phyloP scores from a whole-genome alignment of 352 stramenopile genomes.

The Globisporangium cystogenes region DNA sequence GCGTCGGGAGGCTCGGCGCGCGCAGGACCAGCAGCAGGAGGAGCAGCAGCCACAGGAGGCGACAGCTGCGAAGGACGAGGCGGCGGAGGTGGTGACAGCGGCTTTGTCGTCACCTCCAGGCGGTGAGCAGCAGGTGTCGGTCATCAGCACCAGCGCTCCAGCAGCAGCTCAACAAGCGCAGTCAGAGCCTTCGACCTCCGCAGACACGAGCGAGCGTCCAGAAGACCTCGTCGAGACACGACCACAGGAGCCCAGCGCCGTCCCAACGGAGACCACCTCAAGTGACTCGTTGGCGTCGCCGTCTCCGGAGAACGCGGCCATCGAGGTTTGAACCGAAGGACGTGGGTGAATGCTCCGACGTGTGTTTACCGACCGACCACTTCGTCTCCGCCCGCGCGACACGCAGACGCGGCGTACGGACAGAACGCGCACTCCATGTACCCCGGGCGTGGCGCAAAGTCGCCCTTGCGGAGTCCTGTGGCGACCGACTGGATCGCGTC shows the following conservation, averaged over 20 bases:
- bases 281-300: neutral
- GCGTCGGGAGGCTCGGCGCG: conserved; percentile 26
- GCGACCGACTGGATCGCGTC: conserved; percentile 30
- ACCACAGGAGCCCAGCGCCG: neutral
- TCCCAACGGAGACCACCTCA: neutral
- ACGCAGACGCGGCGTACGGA: conserved; percentile 57
- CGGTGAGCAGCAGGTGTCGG: neutral
- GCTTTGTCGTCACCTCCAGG: neutral
- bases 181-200: neutral
- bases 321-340: conserved; percentile 1
- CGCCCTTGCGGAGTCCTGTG: conserved; percentile 28
- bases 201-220: neutral
- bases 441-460: conserved; percentile 48
- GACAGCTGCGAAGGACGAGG: neutral
- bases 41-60: too few relatives aligned
- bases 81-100: too few relatives aligned
- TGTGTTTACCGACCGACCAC: neutral
- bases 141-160: neutral
- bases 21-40: conserved; percentile 19
- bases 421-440: conserved; percentile 71
- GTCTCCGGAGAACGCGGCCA: neutral
- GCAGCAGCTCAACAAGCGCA: neutral
- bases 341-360: too few relatives aligned
- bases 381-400: conserved; percentile 21
- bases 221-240: neutral